phyloP scores from a whole-genome alignment of 768 basidiomycete genomes.

The Russula compacta region DNA sequence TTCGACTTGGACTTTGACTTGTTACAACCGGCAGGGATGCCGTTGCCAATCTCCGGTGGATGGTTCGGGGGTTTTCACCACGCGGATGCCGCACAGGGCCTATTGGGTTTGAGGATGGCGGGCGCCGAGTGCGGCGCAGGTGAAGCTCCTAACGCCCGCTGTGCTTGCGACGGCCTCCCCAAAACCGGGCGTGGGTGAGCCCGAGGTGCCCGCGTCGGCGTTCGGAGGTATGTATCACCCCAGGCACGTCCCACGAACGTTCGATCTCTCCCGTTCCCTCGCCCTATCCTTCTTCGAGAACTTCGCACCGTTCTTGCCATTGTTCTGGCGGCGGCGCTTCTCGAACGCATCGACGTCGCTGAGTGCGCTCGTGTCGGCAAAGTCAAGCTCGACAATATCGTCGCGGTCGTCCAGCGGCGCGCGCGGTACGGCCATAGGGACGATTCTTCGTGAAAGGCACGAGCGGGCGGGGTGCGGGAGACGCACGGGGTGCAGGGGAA shows the following conservation, averaged over 20 bases:
- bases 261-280: constrained; percentile 41
- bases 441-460: constrained; percentile 57
- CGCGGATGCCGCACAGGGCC: not conserved
- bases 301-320: constrained; percentile 20
- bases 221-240: not conserved
- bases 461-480: constrained; percentile 26
- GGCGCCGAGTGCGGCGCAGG: not conserved
- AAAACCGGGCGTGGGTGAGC: not conserved
- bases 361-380: constrained; percentile 61
- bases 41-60: not conserved
- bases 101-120: not conserved
- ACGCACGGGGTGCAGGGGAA: constrained; percentile 16
- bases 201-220: not conserved
- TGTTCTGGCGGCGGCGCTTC: constrained; percentile 20
- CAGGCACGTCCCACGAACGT: constrained; percentile 52
- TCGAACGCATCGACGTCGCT: constrained; percentile 57
- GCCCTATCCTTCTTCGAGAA: constrained; percentile 30
- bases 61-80: not conserved
- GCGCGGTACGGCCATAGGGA: constrained; percentile 66
- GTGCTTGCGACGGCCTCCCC: not conserved
- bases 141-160: not conserved
- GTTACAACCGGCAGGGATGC: not conserved
- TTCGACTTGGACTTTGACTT: constrained; percentile 10
- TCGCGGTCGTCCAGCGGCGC: constrained; percentile 37
- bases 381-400: constrained; percentile 70